Evolutionary conservation across 2,329 filamentous ascomycete genomes (phyloP).

Genomic region (Sporothrix pallida): DNA sequence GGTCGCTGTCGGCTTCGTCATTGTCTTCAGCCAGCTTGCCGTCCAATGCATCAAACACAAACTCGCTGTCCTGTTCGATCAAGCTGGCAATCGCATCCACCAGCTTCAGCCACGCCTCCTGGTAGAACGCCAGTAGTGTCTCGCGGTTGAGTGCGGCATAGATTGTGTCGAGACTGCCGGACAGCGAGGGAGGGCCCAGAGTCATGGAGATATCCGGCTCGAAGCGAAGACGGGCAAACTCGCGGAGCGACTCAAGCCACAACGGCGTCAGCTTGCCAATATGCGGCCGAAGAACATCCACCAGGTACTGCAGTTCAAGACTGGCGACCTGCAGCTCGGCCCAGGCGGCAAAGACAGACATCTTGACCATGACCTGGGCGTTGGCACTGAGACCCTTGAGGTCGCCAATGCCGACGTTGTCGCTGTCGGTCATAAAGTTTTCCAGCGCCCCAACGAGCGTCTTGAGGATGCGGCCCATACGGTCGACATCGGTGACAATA

Average conservation of each 20-base stretch:
- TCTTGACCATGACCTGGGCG: conserved; percentile 97
- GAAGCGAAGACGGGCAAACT: conserved; percentile 88
- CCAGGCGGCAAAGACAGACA: conserved; percentile 96
- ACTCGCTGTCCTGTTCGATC: conserved; percentile 96
- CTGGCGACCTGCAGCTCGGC: conserved; percentile 96
- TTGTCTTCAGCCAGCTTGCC: conserved; percentile 67
- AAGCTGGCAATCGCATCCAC: conserved; percentile 97
- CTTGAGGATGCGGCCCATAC: conserved; percentile 98
- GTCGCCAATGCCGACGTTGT: conserved; percentile 81
- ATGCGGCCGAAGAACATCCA: conserved; percentile 87
- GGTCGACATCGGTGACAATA: conserved; percentile 94
- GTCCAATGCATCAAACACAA: conserved; percentile 95
- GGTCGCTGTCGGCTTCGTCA: not conserved
- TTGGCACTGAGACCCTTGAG: conserved; percentile 92
- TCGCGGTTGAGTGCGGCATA: conserved; percentile 95
- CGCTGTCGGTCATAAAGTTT: conserved; percentile 80
- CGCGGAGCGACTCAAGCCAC: conserved; percentile 90
- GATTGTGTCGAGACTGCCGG: conserved; percentile 87
- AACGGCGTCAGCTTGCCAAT: conserved; percentile 88
- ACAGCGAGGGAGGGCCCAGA: conserved; percentile 77
- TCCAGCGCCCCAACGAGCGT: conserved; percentile 88
- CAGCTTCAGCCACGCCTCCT: conserved; percentile 94
- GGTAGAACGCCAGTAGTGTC: conserved; percentile 92
- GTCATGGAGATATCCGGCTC: conserved; percentile 97
- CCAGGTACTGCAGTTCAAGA: conserved; percentile 85